Conservation (phyloP, 495 filamentous ascomycete genomes). For the Collariella sp. region DNA sequence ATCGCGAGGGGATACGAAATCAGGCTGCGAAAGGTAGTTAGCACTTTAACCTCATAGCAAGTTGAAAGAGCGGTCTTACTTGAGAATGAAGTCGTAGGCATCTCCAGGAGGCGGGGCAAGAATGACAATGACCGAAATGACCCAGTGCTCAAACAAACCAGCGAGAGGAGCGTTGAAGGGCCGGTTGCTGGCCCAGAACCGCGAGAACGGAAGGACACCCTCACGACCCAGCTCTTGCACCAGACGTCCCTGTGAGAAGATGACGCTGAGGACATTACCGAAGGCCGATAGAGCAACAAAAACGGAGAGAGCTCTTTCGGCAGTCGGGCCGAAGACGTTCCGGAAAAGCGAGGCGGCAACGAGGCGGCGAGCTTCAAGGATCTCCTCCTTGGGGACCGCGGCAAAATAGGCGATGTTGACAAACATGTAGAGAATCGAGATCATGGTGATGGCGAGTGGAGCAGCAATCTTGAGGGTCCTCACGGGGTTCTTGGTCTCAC, state of each 20-base stretch:
- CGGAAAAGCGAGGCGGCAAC: slow-evolving; percentile 58
- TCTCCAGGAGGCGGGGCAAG: slow-evolving; percentile 56
- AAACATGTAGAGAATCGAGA: slow-evolving; percentile 58
- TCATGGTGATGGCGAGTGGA: slow-evolving; percentile 50
- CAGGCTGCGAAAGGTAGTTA: slow-evolving; percentile 29
- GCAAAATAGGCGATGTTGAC: slow-evolving; percentile 68
- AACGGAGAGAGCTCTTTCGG: slow-evolving; percentile 53
- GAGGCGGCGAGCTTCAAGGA: slow-evolving; percentile 49
- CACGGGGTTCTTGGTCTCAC: slow-evolving; percentile 54
- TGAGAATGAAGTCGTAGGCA: slow-evolving; percentile 56
- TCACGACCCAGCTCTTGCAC: slow-evolving; percentile 60
- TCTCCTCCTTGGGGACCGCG: slow-evolving; percentile 55
- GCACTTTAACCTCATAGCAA: not conserved
- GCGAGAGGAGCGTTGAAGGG: slow-evolving; percentile 55
- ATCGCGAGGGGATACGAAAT: slow-evolving; percentile 55
- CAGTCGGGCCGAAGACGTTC: slow-evolving; percentile 54
- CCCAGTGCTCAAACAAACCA: slow-evolving; percentile 54
- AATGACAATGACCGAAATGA: slow-evolving; percentile 53
- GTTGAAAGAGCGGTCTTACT: slow-evolving; percentile 32
- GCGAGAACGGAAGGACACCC: slow-evolving; percentile 53
- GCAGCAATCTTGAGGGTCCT: slow-evolving; percentile 57
- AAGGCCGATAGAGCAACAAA: slow-evolving; percentile 66
- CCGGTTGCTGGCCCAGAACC: slow-evolving; percentile 56
- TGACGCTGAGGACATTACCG: slow-evolving; percentile 61
- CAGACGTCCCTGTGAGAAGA: slow-evolving; percentile 60